Conservation (phyloP, 352 stramenopile genomes). For the Labyrinthula sp. region DNA sequence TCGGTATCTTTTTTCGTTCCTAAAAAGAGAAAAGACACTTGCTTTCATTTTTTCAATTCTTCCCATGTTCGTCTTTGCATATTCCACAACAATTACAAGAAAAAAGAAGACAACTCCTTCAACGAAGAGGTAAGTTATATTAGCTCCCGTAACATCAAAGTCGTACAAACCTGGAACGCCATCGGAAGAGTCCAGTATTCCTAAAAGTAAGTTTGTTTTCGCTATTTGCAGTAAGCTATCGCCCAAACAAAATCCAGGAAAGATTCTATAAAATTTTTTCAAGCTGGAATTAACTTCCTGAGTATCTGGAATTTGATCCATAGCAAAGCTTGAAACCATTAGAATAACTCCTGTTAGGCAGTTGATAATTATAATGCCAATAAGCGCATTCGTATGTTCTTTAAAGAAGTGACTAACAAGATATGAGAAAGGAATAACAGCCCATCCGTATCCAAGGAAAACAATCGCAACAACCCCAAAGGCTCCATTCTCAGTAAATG, state of each 20-base stretch:
- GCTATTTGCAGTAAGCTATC: slow-evolving; percentile 38
- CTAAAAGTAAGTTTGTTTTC: slow-evolving; percentile 1
- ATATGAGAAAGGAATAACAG: slow-evolving; percentile 38
- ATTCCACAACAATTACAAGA: slow-evolving; percentile 28
- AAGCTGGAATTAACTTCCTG: slow-evolving; percentile 38
- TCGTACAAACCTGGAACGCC: slow-evolving; percentile 25
- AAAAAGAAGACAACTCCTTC: slow-evolving; percentile 28
- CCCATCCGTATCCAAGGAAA: slow-evolving; percentile 40
- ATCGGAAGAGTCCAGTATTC: slow-evolving; percentile 9
- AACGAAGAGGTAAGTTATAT: slow-evolving; percentile 25
- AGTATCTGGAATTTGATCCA: slow-evolving; percentile 32
- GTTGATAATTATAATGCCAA: slow-evolving; percentile 41
- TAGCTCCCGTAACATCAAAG: slow-evolving; percentile 26
- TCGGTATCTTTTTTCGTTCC: not conserved
- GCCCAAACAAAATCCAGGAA: slow-evolving; percentile 44
- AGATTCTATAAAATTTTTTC: slow-evolving; percentile 48
- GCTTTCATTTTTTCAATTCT: slow-evolving; percentile 1
- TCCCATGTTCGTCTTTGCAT: slow-evolving; percentile 13
- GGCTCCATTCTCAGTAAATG: slow-evolving; percentile 35
- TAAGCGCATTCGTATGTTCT: slow-evolving; percentile 36
- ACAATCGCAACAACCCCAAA: slow-evolving; percentile 35
- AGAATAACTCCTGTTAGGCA: slow-evolving; percentile 35
- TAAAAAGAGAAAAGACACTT: not conserved
- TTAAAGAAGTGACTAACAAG: slow-evolving; percentile 35
- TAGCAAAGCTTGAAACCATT: slow-evolving; percentile 40